Evolutionary conservation across 441 rosid species (phyloP).

Genomic region (Bruguiera hainesii): DNA sequence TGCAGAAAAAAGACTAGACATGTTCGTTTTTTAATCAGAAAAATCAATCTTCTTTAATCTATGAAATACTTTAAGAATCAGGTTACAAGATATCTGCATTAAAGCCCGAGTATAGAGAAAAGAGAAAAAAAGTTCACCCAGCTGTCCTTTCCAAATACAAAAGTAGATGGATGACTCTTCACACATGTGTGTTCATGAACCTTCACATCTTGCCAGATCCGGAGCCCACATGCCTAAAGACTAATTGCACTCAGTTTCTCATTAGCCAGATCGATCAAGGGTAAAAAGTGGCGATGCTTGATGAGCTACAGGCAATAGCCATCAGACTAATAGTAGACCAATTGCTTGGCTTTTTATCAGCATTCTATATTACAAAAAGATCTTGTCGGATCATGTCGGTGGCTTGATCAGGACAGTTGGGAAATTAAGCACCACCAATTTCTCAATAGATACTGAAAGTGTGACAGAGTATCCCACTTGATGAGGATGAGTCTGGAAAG

Average conservation of each 20-base stretch:
- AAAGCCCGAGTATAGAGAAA: no score
- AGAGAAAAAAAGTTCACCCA: no score
- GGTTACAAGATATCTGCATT: no score
- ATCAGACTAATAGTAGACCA: no score
- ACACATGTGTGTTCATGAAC: no score
- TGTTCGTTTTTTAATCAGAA: no score
- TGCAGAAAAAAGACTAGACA: no score
- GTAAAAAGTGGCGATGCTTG: background rate
- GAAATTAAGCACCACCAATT: conserved; percentile 66
- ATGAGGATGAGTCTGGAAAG: conserved; percentile 61
- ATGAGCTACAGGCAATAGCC: background rate
- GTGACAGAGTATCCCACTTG: conserved; percentile 32
- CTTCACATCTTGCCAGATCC: background rate
- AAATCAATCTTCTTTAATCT: no score
- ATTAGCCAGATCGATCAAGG: background rate
- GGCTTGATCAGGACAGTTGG: conserved; percentile 39
- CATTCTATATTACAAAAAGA: background rate
- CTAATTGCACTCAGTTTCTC: background rate
- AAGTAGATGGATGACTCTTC: no score
- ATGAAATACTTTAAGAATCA: no score
- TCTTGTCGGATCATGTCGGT: conserved; percentile 22
- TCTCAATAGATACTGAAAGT: conserved; percentile 65
- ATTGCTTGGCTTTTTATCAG: background rate
- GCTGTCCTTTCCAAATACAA: no score
- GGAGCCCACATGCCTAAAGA: background rate